Evolutionary conservation across 768 basidiomycete species (phyloP).

Genomic region (Agrocybe pediades): DNA sequence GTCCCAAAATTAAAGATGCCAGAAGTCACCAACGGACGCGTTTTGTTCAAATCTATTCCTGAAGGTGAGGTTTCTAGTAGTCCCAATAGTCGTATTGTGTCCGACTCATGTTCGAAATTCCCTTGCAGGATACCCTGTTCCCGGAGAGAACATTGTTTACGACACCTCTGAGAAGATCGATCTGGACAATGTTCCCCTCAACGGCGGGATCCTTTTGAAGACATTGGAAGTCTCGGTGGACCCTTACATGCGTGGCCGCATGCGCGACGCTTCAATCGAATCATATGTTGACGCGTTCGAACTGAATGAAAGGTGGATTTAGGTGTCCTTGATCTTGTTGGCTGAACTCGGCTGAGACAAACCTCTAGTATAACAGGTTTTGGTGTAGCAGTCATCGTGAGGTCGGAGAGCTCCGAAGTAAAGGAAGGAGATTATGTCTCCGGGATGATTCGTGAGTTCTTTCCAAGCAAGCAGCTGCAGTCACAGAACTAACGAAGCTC

Average conservation of each 20-base stretch:
- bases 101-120: background rate
- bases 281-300: slow-evolving; percentile 30
- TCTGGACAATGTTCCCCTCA: slow-evolving; percentile 43
- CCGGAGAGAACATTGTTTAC: slow-evolving; percentile 46
- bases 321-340: background rate
- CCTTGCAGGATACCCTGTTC: slow-evolving; percentile 39
- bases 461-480: background rate
- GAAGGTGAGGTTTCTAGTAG: slow-evolving; percentile 21
- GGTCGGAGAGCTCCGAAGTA: slow-evolving; percentile 36
- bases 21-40: slow-evolving; percentile 33
- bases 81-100: background rate
- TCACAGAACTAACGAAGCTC: background rate
- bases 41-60: slow-evolving; percentile 39
- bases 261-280: slow-evolving; percentile 33
- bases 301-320: slow-evolving; percentile 37
- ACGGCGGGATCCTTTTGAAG: slow-evolving; percentile 53
- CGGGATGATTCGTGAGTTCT: slow-evolving; percentile 29
- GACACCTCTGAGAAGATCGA: slow-evolving; percentile 51
- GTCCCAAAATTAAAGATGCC: too few relatives aligned
- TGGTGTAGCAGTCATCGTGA: slow-evolving; percentile 46
- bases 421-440: slow-evolving; percentile 43
- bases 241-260: slow-evolving; percentile 41
- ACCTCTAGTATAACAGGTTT: slow-evolving; percentile 26
- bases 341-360: background rate
- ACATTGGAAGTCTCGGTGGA: slow-evolving; percentile 46